These are phyloP conservation scores for Pachysandra terminalis DNA, from an alignment of 164 flowering plant species.

Conservation along the genomic window DNA sequence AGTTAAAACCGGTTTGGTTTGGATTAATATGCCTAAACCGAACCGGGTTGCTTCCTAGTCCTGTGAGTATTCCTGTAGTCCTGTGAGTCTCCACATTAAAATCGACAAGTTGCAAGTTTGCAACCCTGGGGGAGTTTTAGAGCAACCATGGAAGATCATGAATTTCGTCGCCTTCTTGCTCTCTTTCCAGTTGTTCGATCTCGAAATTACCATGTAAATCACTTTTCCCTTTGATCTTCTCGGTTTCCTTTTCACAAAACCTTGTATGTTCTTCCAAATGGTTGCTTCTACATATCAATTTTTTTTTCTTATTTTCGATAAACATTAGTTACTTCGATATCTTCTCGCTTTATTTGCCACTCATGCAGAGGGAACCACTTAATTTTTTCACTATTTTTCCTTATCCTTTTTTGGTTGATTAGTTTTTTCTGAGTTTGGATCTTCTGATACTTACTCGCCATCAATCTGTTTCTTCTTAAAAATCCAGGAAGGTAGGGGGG, in stretches of 20 bases:
- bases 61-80: too few relatives aligned
- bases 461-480: too few relatives aligned
- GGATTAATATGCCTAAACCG: too few relatives aligned
- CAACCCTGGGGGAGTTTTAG: not conserved
- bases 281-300: conserved; percentile 6
- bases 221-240: not conserved
- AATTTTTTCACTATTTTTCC: too few relatives aligned
- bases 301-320: too few relatives aligned
- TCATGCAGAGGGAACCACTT: not conserved
- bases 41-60: too few relatives aligned
- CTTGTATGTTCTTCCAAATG: not conserved
- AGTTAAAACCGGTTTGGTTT: too few relatives aligned
- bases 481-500: too few relatives aligned
- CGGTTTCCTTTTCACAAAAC: not conserved
- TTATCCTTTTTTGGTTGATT: not conserved
- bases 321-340: not conserved
- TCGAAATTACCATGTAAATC: conserved; percentile 50
- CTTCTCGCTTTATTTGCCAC: not conserved
- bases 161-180: conserved; percentile 61
- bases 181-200: conserved; percentile 72
- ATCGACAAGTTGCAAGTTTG: not conserved
- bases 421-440: too few relatives aligned
- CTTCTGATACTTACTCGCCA: too few relatives aligned
- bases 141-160: conserved; percentile 55
- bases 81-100: too few relatives aligned